Evolutionary conservation across 805 yeast species (phyloP), one percentile per base, ranked within the genome.

Genomic region (Wickerhamomyces xylosicus): DNA sequence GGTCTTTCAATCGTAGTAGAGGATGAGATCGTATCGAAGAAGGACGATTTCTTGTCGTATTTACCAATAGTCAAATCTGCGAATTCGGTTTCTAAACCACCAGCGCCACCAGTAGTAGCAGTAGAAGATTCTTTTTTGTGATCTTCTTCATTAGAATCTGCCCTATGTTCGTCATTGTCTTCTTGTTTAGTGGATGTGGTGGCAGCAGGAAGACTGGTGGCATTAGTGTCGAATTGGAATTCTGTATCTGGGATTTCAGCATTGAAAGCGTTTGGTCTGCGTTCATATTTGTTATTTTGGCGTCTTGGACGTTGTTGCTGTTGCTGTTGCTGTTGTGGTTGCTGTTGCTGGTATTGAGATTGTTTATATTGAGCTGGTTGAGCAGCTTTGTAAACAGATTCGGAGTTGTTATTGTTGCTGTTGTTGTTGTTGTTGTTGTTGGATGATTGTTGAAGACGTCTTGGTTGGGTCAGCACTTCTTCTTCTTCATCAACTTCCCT

Each of bases 11-110:
- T 69, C 38, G 70, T 72, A 31, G 78, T 61, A 4, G 86, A 78
- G 10, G 86, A 74, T 10, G 95, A 82, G 41, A 90, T 74, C 44
- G 73, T 75, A 61, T 92, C 97, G 54, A 90, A 90, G 59, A 92
- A 90, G 2, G 97, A 87, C 13, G 86, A 74, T 52, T 73, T 72
- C 58, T 79, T 86, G 63, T 87, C 74, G 64, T 92, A 92, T 17
- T 59, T 53, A 14, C 34, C 47, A 2, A n/a, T 25, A 5, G 17
- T 7, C 34, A 45, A 42, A 13, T 37, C 40, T 13, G 37, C 43
- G 15, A 31, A 43, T 18, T 43, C 44, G 2, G 47, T 46, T 16
- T 40, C 37, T 9, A 31, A 20, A 3, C 31, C 28, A 18, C 31
- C 37, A 18, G 32, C 9, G 25, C 17, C 20, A 5, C 19, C 27